Conservation (phyloP, 73 alveolate genomes). For the Stentor coeruleus region DNA sequence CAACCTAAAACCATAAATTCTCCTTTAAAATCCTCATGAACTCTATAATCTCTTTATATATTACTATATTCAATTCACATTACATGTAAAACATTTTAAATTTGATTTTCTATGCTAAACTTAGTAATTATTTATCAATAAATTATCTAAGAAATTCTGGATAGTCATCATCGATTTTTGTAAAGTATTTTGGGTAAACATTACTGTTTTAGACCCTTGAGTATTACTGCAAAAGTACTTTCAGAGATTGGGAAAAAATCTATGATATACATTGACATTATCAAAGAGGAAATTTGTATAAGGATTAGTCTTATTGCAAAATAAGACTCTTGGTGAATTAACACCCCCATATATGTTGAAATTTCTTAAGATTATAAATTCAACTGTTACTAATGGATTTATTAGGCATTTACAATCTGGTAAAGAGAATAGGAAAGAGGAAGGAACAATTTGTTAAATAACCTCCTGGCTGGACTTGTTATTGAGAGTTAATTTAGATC, state of each 20-base stretch:
- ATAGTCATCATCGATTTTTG: too few species aligned
- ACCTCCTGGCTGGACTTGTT: slow-evolving; percentile 57
- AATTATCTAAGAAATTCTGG: too few species aligned
- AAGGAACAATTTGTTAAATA: slow-evolving; percentile 51
- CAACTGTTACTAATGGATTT: slow-evolving; percentile 39
- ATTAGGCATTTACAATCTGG: slow-evolving; percentile 37
- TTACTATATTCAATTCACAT: too few species aligned
- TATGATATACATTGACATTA: slow-evolving; percentile 21
- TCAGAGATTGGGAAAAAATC: neutral
- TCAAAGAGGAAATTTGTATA: slow-evolving; percentile 44
- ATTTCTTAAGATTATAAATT: slow-evolving; percentile 37
- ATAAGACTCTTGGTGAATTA: slow-evolving; percentile 41
- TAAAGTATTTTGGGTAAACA: too few species aligned
- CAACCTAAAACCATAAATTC: too few species aligned
- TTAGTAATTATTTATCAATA: too few species aligned
- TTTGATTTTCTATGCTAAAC: too few species aligned
- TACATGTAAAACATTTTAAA: too few species aligned
- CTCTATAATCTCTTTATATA: too few species aligned
- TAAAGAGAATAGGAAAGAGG: slow-evolving; percentile 48
- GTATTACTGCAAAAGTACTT: too few species aligned
- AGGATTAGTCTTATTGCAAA: slow-evolving; percentile 47
- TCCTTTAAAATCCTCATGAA: too few species aligned
- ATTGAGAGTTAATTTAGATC: slow-evolving; percentile 48
- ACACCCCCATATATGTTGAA: slow-evolving; percentile 28
- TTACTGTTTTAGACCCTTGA: too few species aligned